Evolutionary conservation across 768 basidiomycete genomes (phyloP), one percentile per base, ranked within the genome.

Genomic region (Mrakia blollopis): DNA sequence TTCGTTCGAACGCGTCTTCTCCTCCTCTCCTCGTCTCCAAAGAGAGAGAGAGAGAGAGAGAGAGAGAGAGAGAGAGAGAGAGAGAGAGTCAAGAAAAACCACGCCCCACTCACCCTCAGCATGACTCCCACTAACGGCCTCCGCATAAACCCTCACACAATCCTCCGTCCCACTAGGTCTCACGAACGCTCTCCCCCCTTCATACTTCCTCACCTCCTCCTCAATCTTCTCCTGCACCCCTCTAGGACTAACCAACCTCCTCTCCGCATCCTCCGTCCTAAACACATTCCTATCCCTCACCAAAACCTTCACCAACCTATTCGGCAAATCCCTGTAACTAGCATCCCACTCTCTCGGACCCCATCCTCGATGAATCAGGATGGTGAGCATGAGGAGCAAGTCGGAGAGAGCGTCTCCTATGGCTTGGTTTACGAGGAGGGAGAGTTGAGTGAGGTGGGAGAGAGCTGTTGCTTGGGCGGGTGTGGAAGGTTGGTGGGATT

Each of bases 101-200:
- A 16, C 3, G 44, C 37, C 68, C n/a, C n/a, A 57, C 70, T 81
- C 80, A 97, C 96, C 92, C 83, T 95, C 93, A 28, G 91, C 93
- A 80, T 91, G 90, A 21, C 87, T 83, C 78, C 87, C 88, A 60
- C 88, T 85, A 65, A 86, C 86, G 1, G 97, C 96, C 83, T 99
- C 97, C 1, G 95, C 97, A 82, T 98, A 99, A 23, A 99, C 94
- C 77, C 97, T 88, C 9, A 99, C 97, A 35, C 96, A 95, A 81
- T 99, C 95, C 83, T 99, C 97, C 32, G 97, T 99, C 13, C 97
- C 97, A 83, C 94, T 96, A 3, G 97, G 97, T 76, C 97, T 85
- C 25, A 98, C 97, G 81, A 99, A 99, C 37, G 92, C 89, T 60
- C 97, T 88, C 0, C 97, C 97, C 25, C 89, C 89, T 65, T 91